A percentile compares a stretch with the other conserved stretches of the same genome.
These are phyloP conservation scores for Fraxinus nigra DNA, from an alignment of 305 asterid genomes.

Conservation along the genomic window DNA sequence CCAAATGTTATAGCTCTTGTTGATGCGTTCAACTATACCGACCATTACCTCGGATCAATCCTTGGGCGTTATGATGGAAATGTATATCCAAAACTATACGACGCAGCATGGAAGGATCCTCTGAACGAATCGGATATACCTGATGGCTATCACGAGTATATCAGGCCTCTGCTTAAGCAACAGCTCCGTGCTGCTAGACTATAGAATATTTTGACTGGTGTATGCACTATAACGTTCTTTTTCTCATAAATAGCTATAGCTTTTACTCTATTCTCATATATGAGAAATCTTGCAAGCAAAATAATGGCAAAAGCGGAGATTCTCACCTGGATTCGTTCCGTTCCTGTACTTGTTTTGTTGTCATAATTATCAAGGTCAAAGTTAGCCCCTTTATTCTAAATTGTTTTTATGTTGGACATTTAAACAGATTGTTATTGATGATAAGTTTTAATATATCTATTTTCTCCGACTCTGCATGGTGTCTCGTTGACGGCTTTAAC, in stretches of 20 bases:
- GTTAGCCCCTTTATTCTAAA: background rate
- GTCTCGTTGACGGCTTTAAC: background rate
- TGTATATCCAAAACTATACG: conserved; percentile 89
- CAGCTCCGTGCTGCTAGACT: conserved; percentile 62
- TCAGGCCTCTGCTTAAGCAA: conserved; percentile 81
- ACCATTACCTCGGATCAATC: conserved; percentile 85
- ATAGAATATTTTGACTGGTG: conserved; percentile 16
- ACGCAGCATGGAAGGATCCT: conserved; percentile 96
- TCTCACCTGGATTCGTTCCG: background rate
- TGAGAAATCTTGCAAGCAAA: background rate
- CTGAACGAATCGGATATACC: conserved; percentile 63
- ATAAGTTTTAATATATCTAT: background rate
- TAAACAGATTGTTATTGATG: background rate
- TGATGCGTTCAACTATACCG: conserved; percentile 89
- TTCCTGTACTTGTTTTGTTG: background rate
- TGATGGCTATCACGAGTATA: conserved; percentile 80
- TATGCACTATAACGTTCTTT: background rate
- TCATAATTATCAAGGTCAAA: background rate
- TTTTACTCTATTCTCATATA: background rate
- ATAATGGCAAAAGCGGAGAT: background rate
- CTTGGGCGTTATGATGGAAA: conserved; percentile 93
- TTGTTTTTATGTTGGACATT: background rate
- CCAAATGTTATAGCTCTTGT: conserved; percentile 92
- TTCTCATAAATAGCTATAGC: background rate
- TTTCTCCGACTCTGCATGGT: background rate